Conservation (phyloP, 192 early-diverging fungal genomes). For the Podila minutissima region DNA sequence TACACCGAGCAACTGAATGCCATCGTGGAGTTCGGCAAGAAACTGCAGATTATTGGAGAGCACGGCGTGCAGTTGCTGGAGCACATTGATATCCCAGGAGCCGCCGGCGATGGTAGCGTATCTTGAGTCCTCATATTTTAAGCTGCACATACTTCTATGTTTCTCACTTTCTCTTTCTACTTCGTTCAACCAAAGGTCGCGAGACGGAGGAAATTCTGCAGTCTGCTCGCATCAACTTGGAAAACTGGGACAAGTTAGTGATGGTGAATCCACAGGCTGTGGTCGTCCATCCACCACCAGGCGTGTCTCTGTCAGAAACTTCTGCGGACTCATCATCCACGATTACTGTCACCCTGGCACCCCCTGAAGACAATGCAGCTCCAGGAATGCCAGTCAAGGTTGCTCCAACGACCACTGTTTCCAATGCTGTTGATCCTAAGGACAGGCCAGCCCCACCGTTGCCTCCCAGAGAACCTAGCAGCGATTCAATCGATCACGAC, state of each 20-base stretch:
- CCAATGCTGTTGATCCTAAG: no score
- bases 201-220: constrained; percentile 41
- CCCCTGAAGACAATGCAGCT: not conserved
- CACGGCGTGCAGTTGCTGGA: constrained; percentile 44
- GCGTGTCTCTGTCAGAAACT: not conserved
- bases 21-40: constrained; percentile 47
- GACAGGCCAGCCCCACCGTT: constrained; percentile 17
- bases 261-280: not conserved
- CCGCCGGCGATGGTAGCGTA: not conserved
- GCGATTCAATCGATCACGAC: not conserved
- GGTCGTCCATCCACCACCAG: constrained; percentile 6
- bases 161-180: not conserved
- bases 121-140: not conserved
- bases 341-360: not conserved
- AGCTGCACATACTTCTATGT: not conserved
- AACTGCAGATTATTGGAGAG: constrained; percentile 54
- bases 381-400: no score
- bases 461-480: constrained; percentile 21
- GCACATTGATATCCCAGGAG: constrained; percentile 20
- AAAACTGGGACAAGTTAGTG: constrained; percentile 29
- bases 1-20: constrained; percentile 42
- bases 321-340: not conserved
- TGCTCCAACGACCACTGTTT: no score
- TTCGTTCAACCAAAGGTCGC: constrained; percentile 1
- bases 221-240: constrained; percentile 35